Evolutionary conservation across 257 asterid species (phyloP), one percentile per base, ranked within the genome.

Genomic region (Nicotiana tomentosiformis): DNA sequence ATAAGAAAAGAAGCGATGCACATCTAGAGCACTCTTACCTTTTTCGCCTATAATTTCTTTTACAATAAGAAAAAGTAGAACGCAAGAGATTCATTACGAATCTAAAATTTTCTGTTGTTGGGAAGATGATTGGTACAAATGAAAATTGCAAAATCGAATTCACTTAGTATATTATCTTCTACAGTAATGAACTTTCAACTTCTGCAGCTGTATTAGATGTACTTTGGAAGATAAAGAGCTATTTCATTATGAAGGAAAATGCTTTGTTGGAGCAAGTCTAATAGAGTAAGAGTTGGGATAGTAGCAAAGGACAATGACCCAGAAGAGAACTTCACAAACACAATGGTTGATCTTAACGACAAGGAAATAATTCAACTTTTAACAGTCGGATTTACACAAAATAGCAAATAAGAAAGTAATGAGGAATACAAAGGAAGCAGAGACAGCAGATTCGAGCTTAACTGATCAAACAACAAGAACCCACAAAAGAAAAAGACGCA

Each of bases 371-470:
- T 72, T 46, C 61, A 72, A 70, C 10, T 8, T 43, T 26, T 43
- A 43, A 70, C n/a, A 5, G 53, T n/a, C 2, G 10, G 56, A 9
- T 32, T 15, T 16, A 66, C 16, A 37, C 7, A n/a, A 23, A 33
- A 67, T 33, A 33, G 29, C 2, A 14, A 66, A 16, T 35, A 67
- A 35, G 76, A 17, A 67, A 33, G 15, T 67, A 67, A 18, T 30
- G 49, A 66, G 49, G 74, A 66, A 66, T 46, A 66, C 14, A 66
- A 7, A 20, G 74, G 16, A 66, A 43, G 23, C 15, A 20, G n/a
- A 9, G 20, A 67, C n/a, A 61, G 49, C 55, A 26, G 74, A 46
- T 82, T 58, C 51, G 9, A 23, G 62, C 16, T 66, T 85, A 86
- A 77, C 58, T 12, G 56, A 67, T 49, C 80, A 84, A 5, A 65